These are phyloP conservation scores for Penicillium sumatraense DNA, from an alignment of 2,329 filamentous ascomycete species.

Conservation along the genomic window DNA sequence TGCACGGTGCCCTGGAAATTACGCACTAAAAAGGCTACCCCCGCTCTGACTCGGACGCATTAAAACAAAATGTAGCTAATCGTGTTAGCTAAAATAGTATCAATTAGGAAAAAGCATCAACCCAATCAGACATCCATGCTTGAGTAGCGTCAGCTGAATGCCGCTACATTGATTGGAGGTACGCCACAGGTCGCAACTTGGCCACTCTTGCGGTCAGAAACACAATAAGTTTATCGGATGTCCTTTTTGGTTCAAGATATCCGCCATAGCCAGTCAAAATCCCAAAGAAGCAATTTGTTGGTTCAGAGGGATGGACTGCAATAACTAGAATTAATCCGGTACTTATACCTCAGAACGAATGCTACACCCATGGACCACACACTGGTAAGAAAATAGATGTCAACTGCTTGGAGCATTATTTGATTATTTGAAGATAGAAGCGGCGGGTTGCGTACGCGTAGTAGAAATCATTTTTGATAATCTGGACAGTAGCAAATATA, in stretches of 20 bases:
- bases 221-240: not conserved
- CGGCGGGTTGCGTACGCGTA: not conserved
- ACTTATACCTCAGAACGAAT: not conserved
- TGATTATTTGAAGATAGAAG: not conserved
- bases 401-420: not conserved
- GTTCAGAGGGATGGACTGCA: not conserved
- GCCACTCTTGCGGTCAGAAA: not conserved
- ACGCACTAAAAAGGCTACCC: not conserved
- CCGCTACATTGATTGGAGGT: not conserved
- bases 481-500: not conserved
- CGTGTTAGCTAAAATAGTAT: not conserved
- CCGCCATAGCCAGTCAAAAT: not conserved
- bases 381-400: not conserved
- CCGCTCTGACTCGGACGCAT: not conserved
- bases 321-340: not conserved
- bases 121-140: not conserved
- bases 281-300: not conserved
- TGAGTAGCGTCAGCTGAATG: not conserved
- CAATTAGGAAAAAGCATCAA: not conserved
- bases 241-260: not conserved
- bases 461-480: not conserved
- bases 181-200: not conserved
- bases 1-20: not conserved
- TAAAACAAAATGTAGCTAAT: not conserved
- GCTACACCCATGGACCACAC: not conserved